Evolutionary conservation across 495 filamentous ascomycete genomes (phyloP).

Genomic region (Neurospora sp.): DNA sequence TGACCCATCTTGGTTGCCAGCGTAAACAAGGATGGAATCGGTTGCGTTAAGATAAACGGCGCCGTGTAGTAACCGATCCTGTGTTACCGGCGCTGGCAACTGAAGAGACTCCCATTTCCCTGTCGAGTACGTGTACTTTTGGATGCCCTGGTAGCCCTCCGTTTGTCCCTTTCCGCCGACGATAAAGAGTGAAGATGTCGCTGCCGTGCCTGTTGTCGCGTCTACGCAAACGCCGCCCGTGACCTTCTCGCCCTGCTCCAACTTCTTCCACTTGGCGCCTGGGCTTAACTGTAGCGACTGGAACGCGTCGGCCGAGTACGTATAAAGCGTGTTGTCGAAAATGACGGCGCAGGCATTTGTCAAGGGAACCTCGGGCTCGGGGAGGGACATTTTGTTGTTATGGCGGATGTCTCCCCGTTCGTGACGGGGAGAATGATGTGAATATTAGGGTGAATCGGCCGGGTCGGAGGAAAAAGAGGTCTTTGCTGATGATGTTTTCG

Average conservation of each 20-base stretch:
- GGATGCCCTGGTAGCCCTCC: constrained; percentile 62
- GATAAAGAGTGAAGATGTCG: constrained; percentile 60
- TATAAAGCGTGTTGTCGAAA: constrained; percentile 75
- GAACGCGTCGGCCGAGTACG: constrained; percentile 66
- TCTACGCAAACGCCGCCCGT: constrained; percentile 69
- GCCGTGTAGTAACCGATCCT: constrained; percentile 63
- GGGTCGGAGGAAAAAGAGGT: background rate
- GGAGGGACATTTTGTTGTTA: constrained; percentile 45
- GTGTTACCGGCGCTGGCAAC: constrained; percentile 43
- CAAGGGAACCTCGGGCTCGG: constrained; percentile 53
- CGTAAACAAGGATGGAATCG: constrained; percentile 70
- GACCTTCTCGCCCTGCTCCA: constrained; percentile 56
- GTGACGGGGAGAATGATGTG: constrained; percentile 1
- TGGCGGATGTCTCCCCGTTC: constrained; percentile 2
- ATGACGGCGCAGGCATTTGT: constrained; percentile 75
- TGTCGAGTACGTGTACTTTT: constrained; percentile 70
- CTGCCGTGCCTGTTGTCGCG: constrained; percentile 44
- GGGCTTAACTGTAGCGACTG: constrained; percentile 57
- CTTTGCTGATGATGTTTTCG: background rate
- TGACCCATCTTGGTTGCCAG: constrained; percentile 53
- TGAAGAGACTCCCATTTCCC: constrained; percentile 63
- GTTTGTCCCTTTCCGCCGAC: constrained; percentile 60
- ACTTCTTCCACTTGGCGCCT: constrained; percentile 58
- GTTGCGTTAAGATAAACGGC: constrained; percentile 64
- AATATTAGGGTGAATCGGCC: background rate